Evolutionary conservation across 129 eudicot species (phyloP).

Genomic region (Centaurea solstitialis): DNA sequence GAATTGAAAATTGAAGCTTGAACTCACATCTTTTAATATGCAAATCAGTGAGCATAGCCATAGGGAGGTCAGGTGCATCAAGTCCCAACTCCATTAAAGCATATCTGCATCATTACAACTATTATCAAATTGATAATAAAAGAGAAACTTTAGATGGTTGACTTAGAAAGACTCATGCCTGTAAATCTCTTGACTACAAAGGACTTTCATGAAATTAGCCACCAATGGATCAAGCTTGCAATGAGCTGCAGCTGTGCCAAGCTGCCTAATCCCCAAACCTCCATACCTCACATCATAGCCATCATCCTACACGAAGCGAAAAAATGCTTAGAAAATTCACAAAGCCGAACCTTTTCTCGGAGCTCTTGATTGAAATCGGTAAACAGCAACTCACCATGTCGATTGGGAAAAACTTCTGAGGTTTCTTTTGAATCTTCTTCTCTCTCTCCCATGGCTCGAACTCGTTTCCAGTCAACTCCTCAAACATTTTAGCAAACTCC

Average conservation of each 20-base stretch:
- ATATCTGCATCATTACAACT: constrained; percentile 48
- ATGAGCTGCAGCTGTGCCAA: constrained; percentile 68
- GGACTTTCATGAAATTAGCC: constrained; percentile 73
- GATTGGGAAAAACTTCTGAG: constrained; percentile 52
- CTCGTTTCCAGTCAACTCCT: constrained; percentile 73
- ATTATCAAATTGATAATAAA: background rate
- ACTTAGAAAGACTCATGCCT: constrained; percentile 24
- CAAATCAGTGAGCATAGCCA: constrained; percentile 75
- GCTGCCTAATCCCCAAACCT: constrained; percentile 75
- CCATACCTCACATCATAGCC: constrained; percentile 87
- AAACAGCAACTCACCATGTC: constrained; percentile 53
- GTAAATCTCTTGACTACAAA: constrained; percentile 81
- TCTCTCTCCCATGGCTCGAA: constrained; percentile 89
- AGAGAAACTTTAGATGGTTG: background rate
- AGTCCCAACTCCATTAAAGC: constrained; percentile 87
- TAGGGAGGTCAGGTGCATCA: constrained; percentile 74
- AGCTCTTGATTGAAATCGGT: background rate
- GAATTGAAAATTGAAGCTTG: background rate
- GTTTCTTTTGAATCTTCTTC: constrained; percentile 70
- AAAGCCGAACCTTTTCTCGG: background rate
- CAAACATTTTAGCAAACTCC: constrained; percentile 63
- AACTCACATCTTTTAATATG: constrained; percentile 63
- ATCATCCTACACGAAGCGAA: constrained; percentile 54
- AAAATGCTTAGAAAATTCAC: background rate
- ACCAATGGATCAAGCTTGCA: constrained; percentile 75